phyloP scores from a whole-genome alignment of 805 yeast genomes.

The Myxozyma nipponensis region DNA sequence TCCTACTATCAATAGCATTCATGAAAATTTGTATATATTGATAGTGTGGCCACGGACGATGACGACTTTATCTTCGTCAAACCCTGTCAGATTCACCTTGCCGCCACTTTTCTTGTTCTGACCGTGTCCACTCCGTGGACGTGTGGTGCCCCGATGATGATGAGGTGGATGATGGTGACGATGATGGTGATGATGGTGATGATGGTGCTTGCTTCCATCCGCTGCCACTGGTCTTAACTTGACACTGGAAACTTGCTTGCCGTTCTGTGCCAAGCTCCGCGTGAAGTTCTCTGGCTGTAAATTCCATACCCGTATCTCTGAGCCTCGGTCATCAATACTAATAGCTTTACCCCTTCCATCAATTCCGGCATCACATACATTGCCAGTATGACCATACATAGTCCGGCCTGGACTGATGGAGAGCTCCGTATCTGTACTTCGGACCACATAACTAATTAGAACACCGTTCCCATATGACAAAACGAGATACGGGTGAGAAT shows the following conservation, averaged over 20 bases:
- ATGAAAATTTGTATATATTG: too few species aligned
- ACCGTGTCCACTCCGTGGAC: neutral
- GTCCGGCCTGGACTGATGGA: conserved; percentile 4
- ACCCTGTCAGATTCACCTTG: conserved; percentile 11
- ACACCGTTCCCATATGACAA: conserved; percentile 22
- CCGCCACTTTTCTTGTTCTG: neutral
- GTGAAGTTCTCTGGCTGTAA: conserved; percentile 1
- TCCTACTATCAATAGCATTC: too few species aligned
- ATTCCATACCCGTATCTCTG: conserved; percentile 23
- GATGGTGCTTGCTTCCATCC: too few species aligned
- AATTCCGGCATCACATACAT: conserved; percentile 15
- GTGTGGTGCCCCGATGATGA: neutral
- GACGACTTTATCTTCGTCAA: conserved; percentile 26
- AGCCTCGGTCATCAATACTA: conserved; percentile 14
- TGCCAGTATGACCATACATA: conserved; percentile 23
- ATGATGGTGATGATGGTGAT: too few species aligned
- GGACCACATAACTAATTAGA: conserved; percentile 14
- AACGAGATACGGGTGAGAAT: conserved; percentile 22
- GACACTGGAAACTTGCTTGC: too few species aligned
- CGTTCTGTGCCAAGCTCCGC: neutral
- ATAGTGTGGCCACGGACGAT: too few species aligned
- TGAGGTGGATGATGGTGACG: neutral
- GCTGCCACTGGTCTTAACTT: too few species aligned
- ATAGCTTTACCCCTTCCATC: conserved; percentile 21
- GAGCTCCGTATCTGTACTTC: conserved; percentile 12